Evolutionary conservation across 768 basidiomycete species (phyloP), one percentile per base, ranked within the genome.

Genomic region (Gloeophyllum trabeum): DNA sequence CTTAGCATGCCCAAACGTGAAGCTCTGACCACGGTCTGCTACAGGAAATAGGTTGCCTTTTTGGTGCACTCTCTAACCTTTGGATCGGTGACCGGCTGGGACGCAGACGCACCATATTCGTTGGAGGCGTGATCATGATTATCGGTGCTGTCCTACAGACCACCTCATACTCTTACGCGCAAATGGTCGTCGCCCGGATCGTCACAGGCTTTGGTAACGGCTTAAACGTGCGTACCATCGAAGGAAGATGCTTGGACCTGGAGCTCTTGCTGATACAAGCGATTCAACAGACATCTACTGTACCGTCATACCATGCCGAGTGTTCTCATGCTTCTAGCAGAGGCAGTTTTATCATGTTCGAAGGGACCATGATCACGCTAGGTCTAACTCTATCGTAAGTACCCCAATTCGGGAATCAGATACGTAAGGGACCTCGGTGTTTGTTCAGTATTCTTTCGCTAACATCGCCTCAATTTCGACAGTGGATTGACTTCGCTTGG

Each of bases 131-230:
- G 7, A 7, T 7, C 10, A 30, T 30, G 28, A 30, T 30, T 16
- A 7, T 16, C 16, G 28, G 28, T 30, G 28, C 28, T 16, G 16
- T 30, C 28, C 7, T 30, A 30, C 28, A 30, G 28, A 16, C 28
- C 7, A 30, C 25, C 5, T 37, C 51, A 14, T 51, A 42, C 12
- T 42, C 48, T 16, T 53, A 54, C 25, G 48, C 48, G 3, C 54
- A 54, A 45, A 50, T 60, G 46, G 43, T 58, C 18, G 53, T 53
- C 24, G 53, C 48, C 4, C 43, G 56, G n/a, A 49, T 46, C 38
- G 43, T 54, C 20, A 52, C 52, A 3, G 52, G 54, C 5, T 19
- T 55, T 30, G 52, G 54, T 3, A 58, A 60, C 42, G 58, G 57
- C 39, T 35, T 55, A 7, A 28, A 42, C 23, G 28, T 44, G 24